Evolutionary conservation across 2,329 filamentous ascomycete species (phyloP).

Genomic region (Fusarium denticulatum): DNA sequence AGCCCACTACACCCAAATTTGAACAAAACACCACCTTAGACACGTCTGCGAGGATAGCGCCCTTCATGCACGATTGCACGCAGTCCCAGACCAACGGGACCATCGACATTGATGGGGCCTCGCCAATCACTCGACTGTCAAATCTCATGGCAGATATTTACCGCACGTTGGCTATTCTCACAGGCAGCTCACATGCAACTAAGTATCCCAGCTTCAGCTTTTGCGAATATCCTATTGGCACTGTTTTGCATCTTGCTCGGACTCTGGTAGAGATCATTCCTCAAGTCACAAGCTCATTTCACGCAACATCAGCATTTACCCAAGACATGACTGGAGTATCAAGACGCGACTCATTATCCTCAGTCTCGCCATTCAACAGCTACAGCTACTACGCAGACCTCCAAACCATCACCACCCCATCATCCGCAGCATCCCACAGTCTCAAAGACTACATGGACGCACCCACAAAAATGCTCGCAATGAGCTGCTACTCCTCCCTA

Average conservation of each 20-base stretch:
- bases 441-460: neutral
- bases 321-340: neutral
- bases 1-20: neutral
- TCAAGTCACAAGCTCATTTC: neutral
- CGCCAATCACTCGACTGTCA: neutral
- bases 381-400: neutral
- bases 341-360: neutral
- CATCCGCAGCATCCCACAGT: neutral
- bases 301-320: neutral
- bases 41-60: accelerated
- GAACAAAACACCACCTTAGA: neutral
- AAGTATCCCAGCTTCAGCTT: neutral
- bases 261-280: neutral
- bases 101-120: neutral
- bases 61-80: neutral
- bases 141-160: neutral
- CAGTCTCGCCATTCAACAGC: neutral
- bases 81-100: neutral
- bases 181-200: neutral
- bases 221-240: neutral
- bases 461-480: neutral
- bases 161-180: neutral
- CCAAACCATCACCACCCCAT: neutral
- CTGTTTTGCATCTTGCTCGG: neutral
- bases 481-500: neutral